Evolutionary conservation across 306 rosid genomes (phyloP).

Genomic region (Acacia crassicarpa): DNA sequence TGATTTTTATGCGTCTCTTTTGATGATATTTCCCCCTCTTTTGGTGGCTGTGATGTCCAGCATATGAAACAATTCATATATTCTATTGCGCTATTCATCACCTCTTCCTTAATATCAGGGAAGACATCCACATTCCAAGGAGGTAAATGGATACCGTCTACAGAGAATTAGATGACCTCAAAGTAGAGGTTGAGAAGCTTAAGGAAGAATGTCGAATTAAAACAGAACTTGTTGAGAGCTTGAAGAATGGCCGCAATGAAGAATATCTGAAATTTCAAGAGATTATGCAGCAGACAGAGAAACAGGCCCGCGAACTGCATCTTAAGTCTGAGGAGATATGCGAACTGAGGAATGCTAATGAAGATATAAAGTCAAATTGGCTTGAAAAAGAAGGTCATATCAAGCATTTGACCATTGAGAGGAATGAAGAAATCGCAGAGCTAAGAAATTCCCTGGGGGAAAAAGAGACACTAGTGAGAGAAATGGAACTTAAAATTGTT

Average conservation of each 20-base stretch:
- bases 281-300: conserved; percentile 40
- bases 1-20: neutral
- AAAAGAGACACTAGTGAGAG: conserved; percentile 47
- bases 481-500: conserved; percentile 43
- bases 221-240: conserved; percentile 35
- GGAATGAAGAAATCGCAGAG: conserved; percentile 58
- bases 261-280: conserved; percentile 47
- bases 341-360: conserved; percentile 38
- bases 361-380: conserved; percentile 51
- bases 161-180: conserved; percentile 47
- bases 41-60: neutral
- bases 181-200: conserved; percentile 52
- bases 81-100: neutral
- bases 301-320: conserved; percentile 45
- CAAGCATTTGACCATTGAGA: conserved; percentile 34
- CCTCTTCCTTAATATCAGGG: conserved; percentile 14
- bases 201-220: conserved; percentile 44
- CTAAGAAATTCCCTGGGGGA: conserved; percentile 46
- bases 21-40: no score
- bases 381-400: conserved; percentile 43
- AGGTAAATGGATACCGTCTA: conserved; percentile 43
- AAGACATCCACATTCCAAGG: conserved; percentile 23
- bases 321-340: conserved; percentile 50
- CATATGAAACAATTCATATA: neutral
- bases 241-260: conserved; percentile 45